Conservation (phyloP, 148 eudicot genomes). For the Tetragonia tetragonoides region DNA sequence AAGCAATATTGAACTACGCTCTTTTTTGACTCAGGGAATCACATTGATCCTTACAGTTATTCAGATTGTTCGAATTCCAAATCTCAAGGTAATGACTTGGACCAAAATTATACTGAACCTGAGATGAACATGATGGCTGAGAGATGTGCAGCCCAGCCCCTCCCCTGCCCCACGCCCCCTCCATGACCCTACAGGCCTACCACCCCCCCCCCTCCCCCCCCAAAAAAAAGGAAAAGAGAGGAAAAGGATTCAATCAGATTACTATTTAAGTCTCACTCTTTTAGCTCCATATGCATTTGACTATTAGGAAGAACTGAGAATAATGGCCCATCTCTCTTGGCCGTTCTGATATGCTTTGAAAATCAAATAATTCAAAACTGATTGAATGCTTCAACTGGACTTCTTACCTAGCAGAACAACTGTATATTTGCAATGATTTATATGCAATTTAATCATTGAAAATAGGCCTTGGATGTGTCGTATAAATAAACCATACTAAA, state of each 20-base stretch:
- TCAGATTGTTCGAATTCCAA: slow-evolving; percentile 78
- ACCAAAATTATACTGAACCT: neutral
- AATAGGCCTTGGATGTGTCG: neutral
- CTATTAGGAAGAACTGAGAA: no score
- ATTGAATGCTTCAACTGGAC: no score
- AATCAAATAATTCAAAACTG: neutral
- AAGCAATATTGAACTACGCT: neutral
- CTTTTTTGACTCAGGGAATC: slow-evolving; percentile 55
- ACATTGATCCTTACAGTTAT: slow-evolving; percentile 76
- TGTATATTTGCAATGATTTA: neutral
- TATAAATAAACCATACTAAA: neutral
- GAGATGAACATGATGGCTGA: neutral
- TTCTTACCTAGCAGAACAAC: no score
- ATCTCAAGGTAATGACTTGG: slow-evolving; percentile 66
- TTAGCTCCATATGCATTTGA: no score
- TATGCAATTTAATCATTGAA: neutral
- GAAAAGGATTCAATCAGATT: no score
- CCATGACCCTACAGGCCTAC: no score
- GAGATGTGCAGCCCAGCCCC: neutral
- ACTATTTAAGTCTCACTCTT: no score
- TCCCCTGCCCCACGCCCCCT: neutral
- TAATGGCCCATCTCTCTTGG: no score
- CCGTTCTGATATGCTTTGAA: neutral
- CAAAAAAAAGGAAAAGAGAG: neutral
- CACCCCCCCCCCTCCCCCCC: no score